phyloP scores from a whole-genome alignment of 208 protist species.

The Crithidia thermophila region DNA sequence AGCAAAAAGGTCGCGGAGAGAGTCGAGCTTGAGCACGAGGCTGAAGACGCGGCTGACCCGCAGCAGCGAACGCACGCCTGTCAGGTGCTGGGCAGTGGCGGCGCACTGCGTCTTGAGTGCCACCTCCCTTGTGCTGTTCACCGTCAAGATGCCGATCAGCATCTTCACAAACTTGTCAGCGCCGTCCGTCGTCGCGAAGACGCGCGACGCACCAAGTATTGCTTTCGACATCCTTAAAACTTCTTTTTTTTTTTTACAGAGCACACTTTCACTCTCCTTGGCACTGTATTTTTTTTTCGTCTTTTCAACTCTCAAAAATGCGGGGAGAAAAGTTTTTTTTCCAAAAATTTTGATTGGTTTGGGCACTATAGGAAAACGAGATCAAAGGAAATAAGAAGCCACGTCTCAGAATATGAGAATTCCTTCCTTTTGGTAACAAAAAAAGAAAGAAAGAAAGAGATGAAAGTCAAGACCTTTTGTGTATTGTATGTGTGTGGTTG shows the following conservation, averaged over 20 bases:
- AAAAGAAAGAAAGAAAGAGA: background rate
- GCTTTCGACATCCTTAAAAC: background rate
- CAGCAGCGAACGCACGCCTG: constrained; percentile 46
- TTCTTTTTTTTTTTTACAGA: background rate
- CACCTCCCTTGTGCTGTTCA: constrained; percentile 11
- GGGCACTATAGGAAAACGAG: too few species aligned
- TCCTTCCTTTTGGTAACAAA: background rate
- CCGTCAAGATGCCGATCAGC: constrained; percentile 34
- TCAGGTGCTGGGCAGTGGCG: constrained; percentile 14
- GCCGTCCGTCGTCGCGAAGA: constrained; percentile 48
- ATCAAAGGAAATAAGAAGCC: constrained; percentile 10
- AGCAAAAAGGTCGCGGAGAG: constrained; percentile 30
- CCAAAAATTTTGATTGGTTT: too few species aligned
- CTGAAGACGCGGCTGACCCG: constrained; percentile 51
- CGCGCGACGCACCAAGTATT: constrained; percentile 23
- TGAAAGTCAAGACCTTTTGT: constrained; percentile 14
- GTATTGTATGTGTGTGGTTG: background rate
- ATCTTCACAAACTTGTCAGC: constrained; percentile 66
- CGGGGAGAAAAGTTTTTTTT: too few species aligned
- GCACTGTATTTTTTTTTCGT: background rate
- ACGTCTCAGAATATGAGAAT: background rate
- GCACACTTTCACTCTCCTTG: too few species aligned
- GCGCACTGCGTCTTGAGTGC: background rate
- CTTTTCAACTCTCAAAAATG: background rate
- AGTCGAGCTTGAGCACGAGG: constrained; percentile 42